A percentile compares a stretch with the other conserved stretches of the same genome.
These are phyloP conservation scores for Pseudomassariella vexata DNA, from an alignment of 2,329 filamentous ascomycete genomes.

Conservation along the genomic window DNA sequence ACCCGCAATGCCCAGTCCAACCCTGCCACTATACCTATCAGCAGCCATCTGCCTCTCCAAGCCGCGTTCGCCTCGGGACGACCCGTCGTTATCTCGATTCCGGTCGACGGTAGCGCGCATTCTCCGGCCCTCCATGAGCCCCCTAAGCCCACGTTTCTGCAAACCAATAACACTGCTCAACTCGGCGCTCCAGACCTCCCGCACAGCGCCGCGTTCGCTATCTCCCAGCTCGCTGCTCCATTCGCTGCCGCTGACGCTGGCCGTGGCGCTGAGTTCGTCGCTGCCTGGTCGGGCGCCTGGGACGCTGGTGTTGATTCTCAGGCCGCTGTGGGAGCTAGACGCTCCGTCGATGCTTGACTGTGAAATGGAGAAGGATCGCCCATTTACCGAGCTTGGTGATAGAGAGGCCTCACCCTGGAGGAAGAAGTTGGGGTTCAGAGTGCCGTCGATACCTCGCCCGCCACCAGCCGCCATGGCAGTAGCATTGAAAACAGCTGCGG, in stretches of 20 bases:
- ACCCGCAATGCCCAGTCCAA: conserved; percentile 49
- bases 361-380: conserved; percentile 23
- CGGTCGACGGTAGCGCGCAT: conserved; percentile 42
- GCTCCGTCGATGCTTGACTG: conserved; percentile 18
- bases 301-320: conserved; percentile 48
- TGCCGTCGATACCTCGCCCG: conserved; percentile 72
- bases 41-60: not conserved
- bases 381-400: conserved; percentile 12
- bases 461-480: conserved; percentile 97
- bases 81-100: conserved; percentile 20
- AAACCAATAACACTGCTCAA: conserved; percentile 87
- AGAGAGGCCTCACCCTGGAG: conserved; percentile 34
- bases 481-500: conserved; percentile 95
- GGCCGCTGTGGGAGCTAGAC: conserved; percentile 25
- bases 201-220: conserved; percentile 33
- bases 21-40: conserved; percentile 27
- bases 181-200: conserved; percentile 75
- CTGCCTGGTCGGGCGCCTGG: conserved; percentile 37
- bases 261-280: conserved; percentile 49
- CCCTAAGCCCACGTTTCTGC: conserved; percentile 87
- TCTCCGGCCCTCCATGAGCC: conserved; percentile 88
- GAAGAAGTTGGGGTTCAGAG: conserved; percentile 58
- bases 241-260: conserved; percentile 44
- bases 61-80: conserved; percentile 10
- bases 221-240: conserved; percentile 32